phyloP scores from a whole-genome alignment of 2,329 filamentous ascomycete species.

The Diplodia corticola region DNA sequence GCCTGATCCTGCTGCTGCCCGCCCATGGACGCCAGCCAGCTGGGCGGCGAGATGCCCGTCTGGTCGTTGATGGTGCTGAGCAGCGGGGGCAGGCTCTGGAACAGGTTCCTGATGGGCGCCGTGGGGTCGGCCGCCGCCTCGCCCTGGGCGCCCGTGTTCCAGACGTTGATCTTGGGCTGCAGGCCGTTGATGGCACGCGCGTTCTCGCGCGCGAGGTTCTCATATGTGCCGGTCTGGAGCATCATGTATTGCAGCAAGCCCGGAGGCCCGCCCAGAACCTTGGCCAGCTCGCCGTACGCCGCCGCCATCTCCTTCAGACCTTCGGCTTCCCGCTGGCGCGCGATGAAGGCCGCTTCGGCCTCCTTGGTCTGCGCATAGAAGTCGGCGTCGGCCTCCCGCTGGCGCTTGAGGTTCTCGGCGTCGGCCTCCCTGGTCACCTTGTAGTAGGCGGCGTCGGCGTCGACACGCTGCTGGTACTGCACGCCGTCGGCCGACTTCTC shows the following conservation, averaged over 20 bases:
- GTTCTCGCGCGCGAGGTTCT: slow-evolving; percentile 76
- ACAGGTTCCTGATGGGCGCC: slow-evolving; percentile 73
- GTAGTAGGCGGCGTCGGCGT: slow-evolving; percentile 56
- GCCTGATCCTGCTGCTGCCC: slow-evolving; percentile 5
- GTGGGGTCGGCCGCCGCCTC: slow-evolving; percentile 54
- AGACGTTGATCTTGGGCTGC: slow-evolving; percentile 86
- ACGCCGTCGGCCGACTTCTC: slow-evolving; percentile 51
- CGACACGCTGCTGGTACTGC: slow-evolving; percentile 62
- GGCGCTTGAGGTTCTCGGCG: slow-evolving; percentile 44
- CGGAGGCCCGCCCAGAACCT: slow-evolving; percentile 74
- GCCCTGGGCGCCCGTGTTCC: slow-evolving; percentile 70
- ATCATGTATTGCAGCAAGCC: slow-evolving; percentile 83
- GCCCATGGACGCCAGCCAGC: slow-evolving; percentile 65
- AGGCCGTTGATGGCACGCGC: slow-evolving; percentile 72
- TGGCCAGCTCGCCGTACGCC: slow-evolving; percentile 71
- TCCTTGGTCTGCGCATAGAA: slow-evolving; percentile 48
- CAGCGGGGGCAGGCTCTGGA: slow-evolving; percentile 80
- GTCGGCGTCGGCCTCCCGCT: slow-evolving; percentile 49
- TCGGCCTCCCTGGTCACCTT: slow-evolving; percentile 44
- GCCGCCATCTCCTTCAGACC: slow-evolving; percentile 75
- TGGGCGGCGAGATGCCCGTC: slow-evolving; percentile 77
- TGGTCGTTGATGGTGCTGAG: slow-evolving; percentile 86
- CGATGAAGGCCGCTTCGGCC: slow-evolving; percentile 61
- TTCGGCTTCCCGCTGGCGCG: slow-evolving; percentile 72
- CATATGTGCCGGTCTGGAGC: slow-evolving; percentile 79